Base-by-base conservation (phyloP, 345 rosid genomes). In the Aquilaria malaccensis region DNA sequence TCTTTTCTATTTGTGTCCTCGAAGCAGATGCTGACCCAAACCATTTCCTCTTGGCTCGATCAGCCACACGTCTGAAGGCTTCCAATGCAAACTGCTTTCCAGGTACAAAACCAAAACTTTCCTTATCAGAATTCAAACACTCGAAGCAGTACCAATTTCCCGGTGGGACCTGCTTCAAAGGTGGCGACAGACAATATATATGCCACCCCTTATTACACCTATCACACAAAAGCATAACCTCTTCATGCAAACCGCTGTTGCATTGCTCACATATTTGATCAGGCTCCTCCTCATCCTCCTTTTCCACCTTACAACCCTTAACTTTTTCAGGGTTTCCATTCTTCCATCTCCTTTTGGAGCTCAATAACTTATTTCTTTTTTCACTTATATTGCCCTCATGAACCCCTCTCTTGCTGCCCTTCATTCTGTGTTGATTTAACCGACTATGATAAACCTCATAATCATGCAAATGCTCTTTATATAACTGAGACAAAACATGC, bases 191-290 rank as follows among this genome's bases (percentile, higher is more conserved):
- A 76, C 97, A 93, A 71, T 93, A 84, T n/a, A 83, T 82, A 65
- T 93, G 98, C 96, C 98, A 89, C 29, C 98, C 98, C 72, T 87
- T 93, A 66, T 93, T 84, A 75, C 98, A 93, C 61, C 97, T 81
- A 70, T 93, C 98, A 15, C 98, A 93, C 61, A 93, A 78, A 61
- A 93, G 91, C 98, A 93, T 93, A 72, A 87, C 87, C 64, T 93
- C 94, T 49, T 85, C 98, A 59, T 93, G 98, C 74, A 85, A 77
- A 9, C 85, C 98, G 70, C 96, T 93, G 60, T 67, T 70, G 61
- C 98, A 93, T 62, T 87, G 98, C 68, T 81, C 83, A 70, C 98
- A 93, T 30, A 85, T 83, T 77, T 93, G 96, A 80, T 89, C 94
- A 68, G 58, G 52, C 45, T 46, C 84, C 64, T 80, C 82, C 48